Percentiles rank a stretch among this genome's conserved stretches.
Evolutionary conservation across 257 asterid genomes (phyloP).

Genomic region (Ilex aquifolium): DNA sequence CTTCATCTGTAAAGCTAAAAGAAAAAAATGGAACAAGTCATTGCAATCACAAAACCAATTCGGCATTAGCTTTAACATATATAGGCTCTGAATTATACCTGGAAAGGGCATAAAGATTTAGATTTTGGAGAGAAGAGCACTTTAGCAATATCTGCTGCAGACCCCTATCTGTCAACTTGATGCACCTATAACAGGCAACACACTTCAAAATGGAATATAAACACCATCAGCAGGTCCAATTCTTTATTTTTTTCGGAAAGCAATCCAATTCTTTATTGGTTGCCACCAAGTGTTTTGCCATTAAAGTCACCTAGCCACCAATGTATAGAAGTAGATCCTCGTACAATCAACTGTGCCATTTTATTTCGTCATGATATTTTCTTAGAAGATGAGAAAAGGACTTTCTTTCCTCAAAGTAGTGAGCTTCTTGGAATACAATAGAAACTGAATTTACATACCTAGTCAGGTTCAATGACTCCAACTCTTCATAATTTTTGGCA

Average conservation of each 20-base stretch:
- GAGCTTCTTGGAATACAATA: not conserved
- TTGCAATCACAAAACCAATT: constrained; percentile 1
- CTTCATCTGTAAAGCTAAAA: constrained; percentile 74
- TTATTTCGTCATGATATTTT: too few relatives aligned
- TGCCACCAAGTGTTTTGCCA: too few relatives aligned
- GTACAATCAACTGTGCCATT: too few relatives aligned
- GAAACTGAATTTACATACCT: constrained; percentile 36
- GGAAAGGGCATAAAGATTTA: constrained; percentile 96
- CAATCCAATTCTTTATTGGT: too few relatives aligned
- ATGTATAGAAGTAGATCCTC: too few relatives aligned
- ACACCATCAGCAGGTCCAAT: too few relatives aligned
- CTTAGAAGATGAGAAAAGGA: too few relatives aligned
- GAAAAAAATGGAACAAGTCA: constrained; percentile 14
- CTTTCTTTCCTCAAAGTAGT: too few relatives aligned
- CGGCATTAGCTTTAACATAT: not conserved
- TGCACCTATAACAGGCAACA: constrained; percentile 48
- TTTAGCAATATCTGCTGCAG: constrained; percentile 55
- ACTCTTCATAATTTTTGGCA: constrained; percentile 55
- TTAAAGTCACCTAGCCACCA: too few relatives aligned
- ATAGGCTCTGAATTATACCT: constrained; percentile 31
- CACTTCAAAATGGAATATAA: not conserved
- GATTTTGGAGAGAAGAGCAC: constrained; percentile 65
- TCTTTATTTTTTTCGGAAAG: too few relatives aligned
- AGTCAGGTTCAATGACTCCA: constrained; percentile 72
- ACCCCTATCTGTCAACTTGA: constrained; percentile 79